Base-by-base conservation (phyloP, 495 filamentous ascomycete species). In the Podospora sp. region DNA sequence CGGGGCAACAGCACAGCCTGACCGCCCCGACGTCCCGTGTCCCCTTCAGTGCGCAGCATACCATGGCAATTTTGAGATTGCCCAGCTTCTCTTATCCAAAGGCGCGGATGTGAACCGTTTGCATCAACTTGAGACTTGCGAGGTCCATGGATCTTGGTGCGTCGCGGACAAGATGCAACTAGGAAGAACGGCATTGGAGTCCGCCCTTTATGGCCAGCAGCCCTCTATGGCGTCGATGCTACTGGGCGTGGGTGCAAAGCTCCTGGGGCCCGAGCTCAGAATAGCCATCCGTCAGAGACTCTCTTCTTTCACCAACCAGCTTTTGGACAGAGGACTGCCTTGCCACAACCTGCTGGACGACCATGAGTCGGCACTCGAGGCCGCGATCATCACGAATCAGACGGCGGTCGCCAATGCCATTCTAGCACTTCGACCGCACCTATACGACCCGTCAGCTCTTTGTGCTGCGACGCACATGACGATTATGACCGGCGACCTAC, bases 291-390 rank as follows among this genome's bases (percentile, higher is more conserved):
- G 52, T 7, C 20, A 22, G 9, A 55, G 20, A 12, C 7, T 55
- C 6, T 6, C 52, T 8, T 12, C 14, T 55, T n/a, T 55, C 3
- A 2, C 22, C 20, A n/a, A 55, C 7, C 16, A 3, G 52, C n/a
- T 55, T 11, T n/a, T 55, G 9, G 52, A 55, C n/a, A 26, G 2
- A n/a, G 52, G 52, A 16, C 14, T 26, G 9, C 52, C 52, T 12
- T 55, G 8, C 9, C 9, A 6, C 2, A 22, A 22, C 22, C 16
- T 11, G 52, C n/a, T n/a, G 52, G 52, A 55, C 52, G 25, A 55
- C 14, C 21, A 24, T 2, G 52, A 55, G 25, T 55, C 52, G 3
- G 52, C 52, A 55, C 52, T 55, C 52, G 52, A 55, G 52, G 52
- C n/a, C 52, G 52, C 52, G 2, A 55, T 55, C 52, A 22, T n/a